A percentile compares a stretch with the other conserved stretches of the same genome.
These are phyloP conservation scores for Beauveria scarabaeidicola DNA, from an alignment of 2,329 filamentous ascomycete species.

Conservation along the genomic window DNA sequence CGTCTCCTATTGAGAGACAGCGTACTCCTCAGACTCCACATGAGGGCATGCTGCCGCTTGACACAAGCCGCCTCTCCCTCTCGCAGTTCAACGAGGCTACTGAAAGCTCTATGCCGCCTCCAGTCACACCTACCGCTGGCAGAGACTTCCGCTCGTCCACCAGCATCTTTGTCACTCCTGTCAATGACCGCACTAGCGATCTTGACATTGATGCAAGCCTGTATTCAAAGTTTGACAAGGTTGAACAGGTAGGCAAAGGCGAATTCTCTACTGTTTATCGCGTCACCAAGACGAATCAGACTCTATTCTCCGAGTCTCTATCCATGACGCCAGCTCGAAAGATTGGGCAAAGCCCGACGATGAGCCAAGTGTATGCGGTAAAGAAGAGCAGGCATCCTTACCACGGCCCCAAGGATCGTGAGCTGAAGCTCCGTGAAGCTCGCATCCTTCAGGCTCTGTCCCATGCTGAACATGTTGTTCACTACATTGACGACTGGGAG, in stretches of 20 bases:
- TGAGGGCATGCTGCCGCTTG: conserved; percentile 64
- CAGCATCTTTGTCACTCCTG: conserved; percentile 53
- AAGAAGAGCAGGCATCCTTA: conserved; percentile 86
- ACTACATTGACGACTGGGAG: conserved; percentile 83
- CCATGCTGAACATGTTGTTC: conserved; percentile 75
- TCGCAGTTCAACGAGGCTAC: conserved; percentile 47
- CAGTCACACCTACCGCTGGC: conserved; percentile 72
- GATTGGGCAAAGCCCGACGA: conserved; percentile 43
- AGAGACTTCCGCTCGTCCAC: conserved; percentile 43
- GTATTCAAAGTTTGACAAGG: conserved; percentile 67
- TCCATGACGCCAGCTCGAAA: conserved; percentile 38
- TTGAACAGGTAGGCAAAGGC: conserved; percentile 73
- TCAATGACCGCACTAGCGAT: conserved; percentile 60
- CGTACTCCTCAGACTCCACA: conserved; percentile 70
- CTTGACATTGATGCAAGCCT: conserved; percentile 66
- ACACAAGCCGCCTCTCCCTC: conserved; percentile 76
- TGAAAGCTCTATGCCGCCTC: conserved; percentile 35
- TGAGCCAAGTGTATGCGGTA: conserved; percentile 70
- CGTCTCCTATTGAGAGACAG: conserved; percentile 51
- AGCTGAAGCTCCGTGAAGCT: conserved; percentile 77
- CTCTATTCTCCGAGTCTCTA: conserved; percentile 27
- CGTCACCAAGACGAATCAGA: conserved; percentile 43
- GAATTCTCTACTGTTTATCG: conserved; percentile 92
- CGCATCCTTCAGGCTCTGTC: conserved; percentile 67
- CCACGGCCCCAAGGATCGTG: conserved; percentile 69